Evolutionary conservation across 2,329 filamentous ascomycete species (phyloP).

Genomic region (Didymellaceae sp.): DNA sequence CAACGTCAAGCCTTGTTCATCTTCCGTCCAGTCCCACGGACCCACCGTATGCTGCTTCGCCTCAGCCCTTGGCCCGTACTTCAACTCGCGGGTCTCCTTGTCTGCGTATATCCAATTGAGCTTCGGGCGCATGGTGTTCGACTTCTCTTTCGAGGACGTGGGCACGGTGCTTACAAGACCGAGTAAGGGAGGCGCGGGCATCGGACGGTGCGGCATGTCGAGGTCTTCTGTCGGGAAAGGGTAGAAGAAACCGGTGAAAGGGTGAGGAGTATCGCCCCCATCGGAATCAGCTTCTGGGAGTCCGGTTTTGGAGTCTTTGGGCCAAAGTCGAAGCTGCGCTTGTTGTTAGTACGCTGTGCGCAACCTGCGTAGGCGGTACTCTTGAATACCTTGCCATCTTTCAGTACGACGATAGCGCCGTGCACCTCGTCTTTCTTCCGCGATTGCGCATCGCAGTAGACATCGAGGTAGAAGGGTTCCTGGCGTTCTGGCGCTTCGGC

Average conservation of each 20-base stretch:
- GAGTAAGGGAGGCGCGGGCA: slow-evolving; percentile 48
- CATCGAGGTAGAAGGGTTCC: slow-evolving; percentile 59
- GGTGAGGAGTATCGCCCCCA: slow-evolving; percentile 47
- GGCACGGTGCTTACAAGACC: slow-evolving; percentile 59
- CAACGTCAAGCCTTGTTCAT: slow-evolving; percentile 60
- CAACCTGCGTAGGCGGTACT: not conserved
- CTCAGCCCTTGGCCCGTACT: slow-evolving; percentile 72
- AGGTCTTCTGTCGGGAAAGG: slow-evolving; percentile 55
- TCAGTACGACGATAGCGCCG: slow-evolving; percentile 53
- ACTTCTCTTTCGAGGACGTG: slow-evolving; percentile 40
- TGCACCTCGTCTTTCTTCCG: slow-evolving; percentile 50
- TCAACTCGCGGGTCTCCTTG: slow-evolving; percentile 64
- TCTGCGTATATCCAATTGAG: slow-evolving; percentile 74
- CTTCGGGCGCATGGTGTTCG: slow-evolving; percentile 49
- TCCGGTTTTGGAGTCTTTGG: slow-evolving; percentile 42
- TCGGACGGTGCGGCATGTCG: slow-evolving; percentile 45
- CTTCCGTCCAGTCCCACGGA: slow-evolving; percentile 80
- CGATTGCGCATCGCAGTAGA: slow-evolving; percentile 50
- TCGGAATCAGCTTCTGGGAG: slow-evolving; percentile 34
- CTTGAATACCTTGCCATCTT: slow-evolving; percentile 51
- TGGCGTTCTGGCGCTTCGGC: slow-evolving; percentile 56
- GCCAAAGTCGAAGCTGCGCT: slow-evolving; percentile 43
- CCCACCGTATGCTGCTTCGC: slow-evolving; percentile 76
- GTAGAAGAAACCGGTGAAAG: slow-evolving; percentile 59
- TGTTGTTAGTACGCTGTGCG: not conserved